Conservation (phyloP, 805 yeast species). For the Candida ascalaphidarum region DNA sequence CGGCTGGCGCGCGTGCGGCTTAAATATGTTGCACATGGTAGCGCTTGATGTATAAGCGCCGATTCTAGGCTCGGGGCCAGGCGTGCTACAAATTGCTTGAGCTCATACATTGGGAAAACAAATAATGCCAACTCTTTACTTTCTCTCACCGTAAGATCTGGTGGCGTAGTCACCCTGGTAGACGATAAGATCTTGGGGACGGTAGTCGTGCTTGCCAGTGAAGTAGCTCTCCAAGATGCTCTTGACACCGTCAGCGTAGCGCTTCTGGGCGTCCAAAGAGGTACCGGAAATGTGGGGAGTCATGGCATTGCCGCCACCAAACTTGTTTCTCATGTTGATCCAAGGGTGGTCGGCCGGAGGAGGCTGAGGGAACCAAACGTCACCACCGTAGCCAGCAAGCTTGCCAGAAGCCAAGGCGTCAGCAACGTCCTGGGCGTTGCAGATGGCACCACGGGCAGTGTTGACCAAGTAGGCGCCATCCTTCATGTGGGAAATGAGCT, state of each 20-base stretch:
- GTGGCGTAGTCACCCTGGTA: conserved; percentile 68
- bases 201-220: conserved; percentile 54
- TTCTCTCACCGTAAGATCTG: conserved; percentile 55
- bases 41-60: too few species aligned
- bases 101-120: too few species aligned
- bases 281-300: conserved; percentile 79
- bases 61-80: too few species aligned
- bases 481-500: conserved; percentile 59
- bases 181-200: conserved; percentile 70
- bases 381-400: conserved; percentile 76
- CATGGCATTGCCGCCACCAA: conserved; percentile 71
- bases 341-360: conserved; percentile 73
- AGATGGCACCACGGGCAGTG: conserved; percentile 79
- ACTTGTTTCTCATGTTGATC: conserved; percentile 58
- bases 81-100: too few species aligned
- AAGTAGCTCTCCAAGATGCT: conserved; percentile 57
- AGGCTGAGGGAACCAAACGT: conserved; percentile 83
- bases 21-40: too few species aligned
- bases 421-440: conserved; percentile 66
- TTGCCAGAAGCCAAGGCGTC: conserved; percentile 64
- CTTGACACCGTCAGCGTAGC: conserved; percentile 66
- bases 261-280: conserved; percentile 68
- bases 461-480: conserved; percentile 67
- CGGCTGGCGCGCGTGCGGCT: too few species aligned
- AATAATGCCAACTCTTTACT: too few species aligned